Percentiles rank a stretch among this genome's conserved stretches.
Evolutionary conservation across 805 yeast species (phyloP).

Genomic region (Suhomyces vadensis): DNA sequence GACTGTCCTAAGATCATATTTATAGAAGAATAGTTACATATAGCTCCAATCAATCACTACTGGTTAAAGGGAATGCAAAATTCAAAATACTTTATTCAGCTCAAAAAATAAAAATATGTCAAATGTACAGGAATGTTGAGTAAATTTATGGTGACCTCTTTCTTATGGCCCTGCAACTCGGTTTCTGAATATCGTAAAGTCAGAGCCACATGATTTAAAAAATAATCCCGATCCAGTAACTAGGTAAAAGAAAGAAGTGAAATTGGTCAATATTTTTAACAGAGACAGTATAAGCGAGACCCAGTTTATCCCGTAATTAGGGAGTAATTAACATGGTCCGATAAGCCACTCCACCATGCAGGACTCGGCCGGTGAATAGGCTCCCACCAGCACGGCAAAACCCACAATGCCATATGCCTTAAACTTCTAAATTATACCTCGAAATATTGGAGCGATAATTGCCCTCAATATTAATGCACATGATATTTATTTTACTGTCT

Average conservation of each 20-base stretch:
- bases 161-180: not conserved
- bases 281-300: not conserved
- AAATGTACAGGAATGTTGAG: not conserved
- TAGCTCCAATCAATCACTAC: too few relatives aligned
- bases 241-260: not conserved
- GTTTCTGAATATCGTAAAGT: not conserved
- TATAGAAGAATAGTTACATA: too few relatives aligned
- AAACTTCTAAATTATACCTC: too few relatives aligned
- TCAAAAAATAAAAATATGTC: too few relatives aligned
- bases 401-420: too few relatives aligned
- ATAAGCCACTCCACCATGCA: not conserved
- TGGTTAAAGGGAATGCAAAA: too few relatives aligned
- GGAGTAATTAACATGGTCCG: not conserved
- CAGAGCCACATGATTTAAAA: not conserved
- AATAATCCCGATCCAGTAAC: not conserved
- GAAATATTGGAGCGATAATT: too few relatives aligned
- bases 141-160: not conserved
- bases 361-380: not conserved
- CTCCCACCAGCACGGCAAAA: not conserved
- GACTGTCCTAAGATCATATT: too few relatives aligned
- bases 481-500: too few relatives aligned
- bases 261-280: too few relatives aligned
- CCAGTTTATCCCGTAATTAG: not conserved
- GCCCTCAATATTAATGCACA: too few relatives aligned
- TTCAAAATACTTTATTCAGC: too few relatives aligned